These are phyloP conservation scores for Septoria petroselini DNA, from an alignment of 2,329 filamentous ascomycete species.

Conservation along the genomic window DNA sequence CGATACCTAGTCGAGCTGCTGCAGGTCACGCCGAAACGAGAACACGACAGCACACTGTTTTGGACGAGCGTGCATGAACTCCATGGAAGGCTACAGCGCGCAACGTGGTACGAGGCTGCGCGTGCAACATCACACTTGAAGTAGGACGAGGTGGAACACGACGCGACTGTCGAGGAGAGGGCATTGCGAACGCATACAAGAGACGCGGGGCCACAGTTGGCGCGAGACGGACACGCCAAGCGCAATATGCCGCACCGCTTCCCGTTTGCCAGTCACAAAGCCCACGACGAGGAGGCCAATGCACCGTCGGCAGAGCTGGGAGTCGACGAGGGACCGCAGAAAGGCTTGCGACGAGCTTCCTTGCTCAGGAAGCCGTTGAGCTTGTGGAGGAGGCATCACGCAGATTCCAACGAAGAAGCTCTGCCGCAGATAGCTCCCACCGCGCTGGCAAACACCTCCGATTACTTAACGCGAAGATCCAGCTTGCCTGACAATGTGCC, in stretches of 20 bases:
- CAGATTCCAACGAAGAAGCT: slow-evolving; percentile 13
- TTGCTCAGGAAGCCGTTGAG: slow-evolving; percentile 27
- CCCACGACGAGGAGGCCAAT: slow-evolving; percentile 19
- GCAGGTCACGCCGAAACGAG: slow-evolving; percentile 6
- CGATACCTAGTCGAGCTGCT: not conserved
- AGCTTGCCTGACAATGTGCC: slow-evolving; percentile 27
- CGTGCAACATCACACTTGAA: slow-evolving; percentile 17
- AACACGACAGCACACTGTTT: slow-evolving; percentile 10
- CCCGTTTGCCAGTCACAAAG: slow-evolving; percentile 31
- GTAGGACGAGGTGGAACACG: slow-evolving; percentile 4
- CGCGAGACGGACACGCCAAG: slow-evolving; percentile 9
- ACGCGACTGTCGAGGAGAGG: not conserved
- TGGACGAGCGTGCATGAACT: slow-evolving; percentile 17
- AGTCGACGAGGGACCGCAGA: slow-evolving; percentile 25
- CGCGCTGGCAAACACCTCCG: slow-evolving; percentile 33
- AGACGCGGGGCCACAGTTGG: slow-evolving; percentile 6
- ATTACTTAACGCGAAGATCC: slow-evolving; percentile 25
- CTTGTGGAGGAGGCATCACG: slow-evolving; percentile 31
- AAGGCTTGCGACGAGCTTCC: slow-evolving; percentile 23
- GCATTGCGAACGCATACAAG: slow-evolving; percentile 15
- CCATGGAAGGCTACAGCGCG: slow-evolving; percentile 16
- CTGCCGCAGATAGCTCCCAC: slow-evolving; percentile 27
- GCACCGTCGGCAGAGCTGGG: slow-evolving; percentile 26
- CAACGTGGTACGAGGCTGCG: slow-evolving; percentile 20
- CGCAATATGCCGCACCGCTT: slow-evolving; percentile 35